A percentile compares a stretch with the other conserved stretches of the same genome.
These are phyloP conservation scores for Triadica sebifera DNA, from an alignment of 345 rosid genomes.

Conservation along the genomic window DNA sequence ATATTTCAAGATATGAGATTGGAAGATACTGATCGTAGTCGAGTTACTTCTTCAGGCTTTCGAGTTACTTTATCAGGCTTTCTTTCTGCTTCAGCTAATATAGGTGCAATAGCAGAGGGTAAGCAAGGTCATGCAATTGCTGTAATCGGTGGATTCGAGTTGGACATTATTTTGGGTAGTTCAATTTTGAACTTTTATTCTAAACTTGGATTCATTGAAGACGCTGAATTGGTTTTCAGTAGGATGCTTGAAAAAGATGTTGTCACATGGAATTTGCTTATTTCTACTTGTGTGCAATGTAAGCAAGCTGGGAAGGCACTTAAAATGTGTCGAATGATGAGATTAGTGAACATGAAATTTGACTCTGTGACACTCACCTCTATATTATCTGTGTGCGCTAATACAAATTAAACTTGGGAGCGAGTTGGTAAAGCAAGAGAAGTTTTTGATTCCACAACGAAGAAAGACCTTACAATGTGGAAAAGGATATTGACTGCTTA, in stretches of 20 bases:
- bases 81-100: constrained; percentile 66
- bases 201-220: constrained; percentile 62
- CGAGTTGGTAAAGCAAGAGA: constrained; percentile 45
- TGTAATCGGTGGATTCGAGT: constrained; percentile 52
- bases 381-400: constrained; percentile 51
- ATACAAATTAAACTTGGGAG: constrained; percentile 45
- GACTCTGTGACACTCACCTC: constrained; percentile 68
- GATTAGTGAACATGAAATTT: constrained; percentile 45
- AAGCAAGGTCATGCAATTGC: constrained; percentile 72
- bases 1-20: constrained; percentile 49
- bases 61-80: constrained; percentile 56
- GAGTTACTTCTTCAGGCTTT: no score
- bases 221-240: constrained; percentile 57
- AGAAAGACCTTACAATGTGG: constrained; percentile 59
- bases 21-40: constrained; percentile 53
- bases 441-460: constrained; percentile 44
- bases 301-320: constrained; percentile 52
- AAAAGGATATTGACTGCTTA: constrained; percentile 60
- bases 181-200: constrained; percentile 66
- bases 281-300: constrained; percentile 54
- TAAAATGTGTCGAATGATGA: constrained; percentile 47
- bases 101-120: constrained; percentile 64
- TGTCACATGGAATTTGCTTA: constrained; percentile 76
- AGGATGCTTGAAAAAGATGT: constrained; percentile 53
- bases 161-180: constrained; percentile 62